Conservation (phyloP, 495 filamentous ascomycete genomes). For the Neohortaea acidophila region DNA sequence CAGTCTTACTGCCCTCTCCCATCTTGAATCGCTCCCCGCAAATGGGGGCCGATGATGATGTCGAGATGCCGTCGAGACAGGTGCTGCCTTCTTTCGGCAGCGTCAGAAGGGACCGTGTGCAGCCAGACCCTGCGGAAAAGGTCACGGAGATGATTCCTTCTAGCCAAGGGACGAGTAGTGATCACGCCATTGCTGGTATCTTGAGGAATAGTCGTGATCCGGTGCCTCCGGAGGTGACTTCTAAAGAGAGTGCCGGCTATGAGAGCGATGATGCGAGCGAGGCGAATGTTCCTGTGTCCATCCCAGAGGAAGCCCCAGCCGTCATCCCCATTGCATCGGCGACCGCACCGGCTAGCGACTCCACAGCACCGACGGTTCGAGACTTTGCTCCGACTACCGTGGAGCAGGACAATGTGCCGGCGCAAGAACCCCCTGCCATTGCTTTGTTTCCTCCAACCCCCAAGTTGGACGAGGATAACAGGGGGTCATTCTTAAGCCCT, state of each 20-base stretch:
- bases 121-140: slow-evolving; percentile 21
- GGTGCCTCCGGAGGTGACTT: slow-evolving; percentile 50
- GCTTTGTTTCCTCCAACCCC: slow-evolving; percentile 17
- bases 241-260: slow-evolving; percentile 44
- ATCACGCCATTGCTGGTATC: slow-evolving; percentile 47
- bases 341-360: neutral
- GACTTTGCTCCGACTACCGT: slow-evolving; percentile 6
- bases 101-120: slow-evolving; percentile 29
- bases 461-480: slow-evolving; percentile 6
- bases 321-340: too few species aligned
- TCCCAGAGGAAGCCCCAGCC: neutral
- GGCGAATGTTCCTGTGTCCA: slow-evolving; percentile 3
- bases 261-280: slow-evolving; percentile 29
- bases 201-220: slow-evolving; percentile 45
- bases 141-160: slow-evolving; percentile 27
- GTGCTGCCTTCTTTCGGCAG: slow-evolving; percentile 75
- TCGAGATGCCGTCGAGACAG: slow-evolving; percentile 57
- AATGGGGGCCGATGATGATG: slow-evolving; percentile 42
- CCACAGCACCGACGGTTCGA: slow-evolving; percentile 1
- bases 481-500: slow-evolving; percentile 1
- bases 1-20: too few species aligned
- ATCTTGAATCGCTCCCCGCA: too few species aligned
- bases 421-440: slow-evolving; percentile 1
- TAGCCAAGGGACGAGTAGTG: slow-evolving; percentile 38
- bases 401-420: neutral